phyloP scores from a whole-genome alignment of 192 early-diverging fungal species.

The Coemansia sp. region DNA sequence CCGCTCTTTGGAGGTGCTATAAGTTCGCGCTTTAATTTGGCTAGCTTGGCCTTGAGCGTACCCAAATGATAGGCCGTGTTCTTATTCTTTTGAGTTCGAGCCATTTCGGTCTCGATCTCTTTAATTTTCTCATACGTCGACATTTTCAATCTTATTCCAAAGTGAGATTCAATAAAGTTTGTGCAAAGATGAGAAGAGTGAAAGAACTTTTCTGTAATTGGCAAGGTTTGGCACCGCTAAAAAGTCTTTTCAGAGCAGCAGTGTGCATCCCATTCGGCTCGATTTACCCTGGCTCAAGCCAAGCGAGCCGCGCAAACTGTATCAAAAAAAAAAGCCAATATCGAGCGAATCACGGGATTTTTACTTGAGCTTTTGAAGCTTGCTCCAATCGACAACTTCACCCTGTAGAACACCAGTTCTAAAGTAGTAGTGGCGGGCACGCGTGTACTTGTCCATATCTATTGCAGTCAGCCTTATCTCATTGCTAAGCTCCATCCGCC shows the following conservation, averaged over 20 bases:
- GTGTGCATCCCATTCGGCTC: not conserved
- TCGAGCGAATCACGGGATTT: not conserved
- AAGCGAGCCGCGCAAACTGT: not conserved
- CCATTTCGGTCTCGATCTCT: slow-evolving; percentile 82
- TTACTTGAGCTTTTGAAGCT: slow-evolving; percentile 17
- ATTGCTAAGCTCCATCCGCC: slow-evolving; percentile 34
- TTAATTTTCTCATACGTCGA: slow-evolving; percentile 61
- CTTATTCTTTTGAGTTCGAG: slow-evolving; percentile 92
- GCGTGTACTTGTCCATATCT: slow-evolving; percentile 57
- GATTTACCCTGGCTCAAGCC: not conserved
- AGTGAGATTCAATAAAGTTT: not conserved
- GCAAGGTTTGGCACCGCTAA: not conserved
- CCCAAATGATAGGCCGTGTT: slow-evolving; percentile 95
- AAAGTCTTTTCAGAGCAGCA: not conserved
- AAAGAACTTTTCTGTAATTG: not conserved
- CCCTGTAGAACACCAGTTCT: slow-evolving; percentile 44
- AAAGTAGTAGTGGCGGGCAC: slow-evolving; percentile 51
- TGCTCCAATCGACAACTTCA: slow-evolving; percentile 44
- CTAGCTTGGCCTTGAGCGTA: slow-evolving; percentile 92
- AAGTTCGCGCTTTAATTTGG: slow-evolving; percentile 93
- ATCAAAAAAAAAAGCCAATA: too few species aligned
- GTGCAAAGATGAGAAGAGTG: slow-evolving; percentile 2
- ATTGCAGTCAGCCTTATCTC: slow-evolving; percentile 37
- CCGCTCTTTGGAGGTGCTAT: slow-evolving; percentile 80
- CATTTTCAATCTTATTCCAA: slow-evolving; percentile 25